Percentiles rank a stretch among this genome's conserved stretches.
phyloP scores from a whole-genome alignment of 2,329 filamentous ascomycete species.

The Thielaviopsis populi region DNA sequence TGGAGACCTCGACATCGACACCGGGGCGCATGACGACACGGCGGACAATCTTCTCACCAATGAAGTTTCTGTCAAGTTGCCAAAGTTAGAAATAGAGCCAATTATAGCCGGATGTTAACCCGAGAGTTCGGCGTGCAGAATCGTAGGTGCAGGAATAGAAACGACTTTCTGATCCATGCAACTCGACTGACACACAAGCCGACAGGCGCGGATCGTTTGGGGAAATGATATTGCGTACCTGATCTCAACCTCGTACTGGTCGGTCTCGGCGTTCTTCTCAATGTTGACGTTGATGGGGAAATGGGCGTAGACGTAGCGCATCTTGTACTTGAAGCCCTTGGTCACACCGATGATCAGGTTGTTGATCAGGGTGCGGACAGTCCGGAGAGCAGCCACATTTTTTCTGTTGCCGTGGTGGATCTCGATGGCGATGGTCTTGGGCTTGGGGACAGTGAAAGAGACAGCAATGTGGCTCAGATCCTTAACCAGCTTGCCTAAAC shows the following conservation, averaged over 20 bases:
- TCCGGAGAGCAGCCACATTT: slow-evolving; percentile 94
- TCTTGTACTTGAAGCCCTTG: slow-evolving; percentile 99
- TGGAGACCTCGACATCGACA: slow-evolving; percentile 79
- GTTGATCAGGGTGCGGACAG: slow-evolving; percentile 94
- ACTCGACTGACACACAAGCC: background rate
- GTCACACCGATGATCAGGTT: slow-evolving; percentile 98
- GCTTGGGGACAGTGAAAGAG: slow-evolving; percentile 79
- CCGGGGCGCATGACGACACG: slow-evolving; percentile 76
- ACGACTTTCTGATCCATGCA: background rate
- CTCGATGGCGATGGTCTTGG: slow-evolving; percentile 85
- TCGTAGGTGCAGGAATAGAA: background rate
- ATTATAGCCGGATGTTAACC: background rate
- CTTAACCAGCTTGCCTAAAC: slow-evolving; percentile 81
- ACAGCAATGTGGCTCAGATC: slow-evolving; percentile 92
- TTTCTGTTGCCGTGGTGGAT: slow-evolving; percentile 98
- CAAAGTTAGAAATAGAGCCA: slow-evolving; percentile 23
- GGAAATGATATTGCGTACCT: slow-evolving; percentile 42
- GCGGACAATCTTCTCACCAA: slow-evolving; percentile 98
- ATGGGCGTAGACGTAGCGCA: slow-evolving; percentile 99
- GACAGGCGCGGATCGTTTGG: background rate
- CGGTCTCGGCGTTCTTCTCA: slow-evolving; percentile 88
- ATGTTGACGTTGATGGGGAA: slow-evolving; percentile 99
- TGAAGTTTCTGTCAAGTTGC: slow-evolving; percentile 61
- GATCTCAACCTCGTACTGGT: slow-evolving; percentile 86
- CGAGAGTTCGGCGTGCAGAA: background rate